Evolutionary conservation across 2,329 filamentous ascomycete genomes (phyloP).

Genomic region (Fusarium sp.): DNA sequence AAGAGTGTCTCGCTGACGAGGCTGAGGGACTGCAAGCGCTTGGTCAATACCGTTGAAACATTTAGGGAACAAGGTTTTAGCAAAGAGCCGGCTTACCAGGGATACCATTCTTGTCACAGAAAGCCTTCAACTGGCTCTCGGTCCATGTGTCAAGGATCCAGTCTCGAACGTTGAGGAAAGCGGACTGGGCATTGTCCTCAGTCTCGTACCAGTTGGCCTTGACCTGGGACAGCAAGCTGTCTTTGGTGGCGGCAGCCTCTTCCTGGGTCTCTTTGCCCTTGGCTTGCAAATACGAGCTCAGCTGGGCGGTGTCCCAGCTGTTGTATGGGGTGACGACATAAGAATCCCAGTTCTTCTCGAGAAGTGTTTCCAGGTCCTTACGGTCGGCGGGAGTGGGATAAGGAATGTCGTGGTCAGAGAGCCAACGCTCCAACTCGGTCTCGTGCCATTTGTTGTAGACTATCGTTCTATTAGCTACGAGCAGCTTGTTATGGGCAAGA

Average conservation of each 20-base stretch:
- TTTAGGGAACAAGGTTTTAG: no score
- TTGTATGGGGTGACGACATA: slow-evolving; percentile 81
- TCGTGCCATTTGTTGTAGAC: slow-evolving; percentile 99
- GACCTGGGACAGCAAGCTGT: slow-evolving; percentile 76
- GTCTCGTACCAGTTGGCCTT: slow-evolving; percentile 82
- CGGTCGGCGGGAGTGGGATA: slow-evolving; percentile 92
- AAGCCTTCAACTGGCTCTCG: slow-evolving; percentile 92
- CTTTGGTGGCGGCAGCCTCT: slow-evolving; percentile 74
- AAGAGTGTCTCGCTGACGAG: slow-evolving; percentile 84
- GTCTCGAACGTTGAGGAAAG: slow-evolving; percentile 79
- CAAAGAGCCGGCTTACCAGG: slow-evolving; percentile 63
- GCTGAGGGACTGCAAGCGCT: slow-evolving; percentile 74
- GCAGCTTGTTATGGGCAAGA: neutral
- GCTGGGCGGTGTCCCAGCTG: slow-evolving; percentile 78
- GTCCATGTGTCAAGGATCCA: slow-evolving; percentile 98
- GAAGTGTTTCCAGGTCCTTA: slow-evolving; percentile 92
- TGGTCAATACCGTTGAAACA: neutral
- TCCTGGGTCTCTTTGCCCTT: slow-evolving; percentile 79
- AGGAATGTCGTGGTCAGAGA: slow-evolving; percentile 90
- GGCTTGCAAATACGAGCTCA: slow-evolving; percentile 74
- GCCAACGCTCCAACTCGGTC: slow-evolving; percentile 96
- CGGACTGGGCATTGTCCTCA: slow-evolving; percentile 78
- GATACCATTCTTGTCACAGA: slow-evolving; percentile 89
- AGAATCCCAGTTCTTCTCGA: slow-evolving; percentile 89
- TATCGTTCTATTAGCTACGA: slow-evolving; percentile 51